phyloP scores from a whole-genome alignment of 1,139 yeast genomes.

The Scheffersomyces parashehatae region DNA sequence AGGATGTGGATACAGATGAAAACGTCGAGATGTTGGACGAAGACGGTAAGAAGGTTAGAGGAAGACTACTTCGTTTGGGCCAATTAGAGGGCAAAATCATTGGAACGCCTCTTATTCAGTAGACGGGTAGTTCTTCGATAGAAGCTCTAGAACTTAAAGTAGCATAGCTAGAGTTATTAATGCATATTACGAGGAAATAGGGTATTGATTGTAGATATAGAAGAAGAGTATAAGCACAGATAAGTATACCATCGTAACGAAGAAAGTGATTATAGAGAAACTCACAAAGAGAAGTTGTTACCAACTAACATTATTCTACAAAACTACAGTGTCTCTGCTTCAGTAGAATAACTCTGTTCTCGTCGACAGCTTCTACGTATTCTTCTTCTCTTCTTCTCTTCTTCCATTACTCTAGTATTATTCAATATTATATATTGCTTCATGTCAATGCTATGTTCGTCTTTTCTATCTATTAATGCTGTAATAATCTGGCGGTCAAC shows the following conservation, averaged over 20 bases:
- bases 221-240: no score
- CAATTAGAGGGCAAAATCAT: conserved; percentile 58
- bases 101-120: conserved; percentile 43
- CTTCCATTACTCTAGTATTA: not conserved
- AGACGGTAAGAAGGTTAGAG: conserved; percentile 34
- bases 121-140: not conserved
- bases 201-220: no score
- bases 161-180: no score
- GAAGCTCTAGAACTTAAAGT: no score
- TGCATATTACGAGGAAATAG: no score
- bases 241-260: no score
- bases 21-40: conserved; percentile 35
- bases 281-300: no score
- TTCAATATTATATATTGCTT: not conserved
- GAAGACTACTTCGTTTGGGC: conserved; percentile 60
- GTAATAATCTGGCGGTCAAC: conserved; percentile 67
- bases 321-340: not conserved
- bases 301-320: not conserved
- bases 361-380: no score
- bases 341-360: not conserved
- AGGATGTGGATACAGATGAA: conserved; percentile 13
- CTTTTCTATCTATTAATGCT: conserved; percentile 1
- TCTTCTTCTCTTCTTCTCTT: no score
- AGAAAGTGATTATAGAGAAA: no score
- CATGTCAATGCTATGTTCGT: not conserved